phyloP scores from a whole-genome alignment of 768 basidiomycete species.

The Tylopilus balloui region DNA sequence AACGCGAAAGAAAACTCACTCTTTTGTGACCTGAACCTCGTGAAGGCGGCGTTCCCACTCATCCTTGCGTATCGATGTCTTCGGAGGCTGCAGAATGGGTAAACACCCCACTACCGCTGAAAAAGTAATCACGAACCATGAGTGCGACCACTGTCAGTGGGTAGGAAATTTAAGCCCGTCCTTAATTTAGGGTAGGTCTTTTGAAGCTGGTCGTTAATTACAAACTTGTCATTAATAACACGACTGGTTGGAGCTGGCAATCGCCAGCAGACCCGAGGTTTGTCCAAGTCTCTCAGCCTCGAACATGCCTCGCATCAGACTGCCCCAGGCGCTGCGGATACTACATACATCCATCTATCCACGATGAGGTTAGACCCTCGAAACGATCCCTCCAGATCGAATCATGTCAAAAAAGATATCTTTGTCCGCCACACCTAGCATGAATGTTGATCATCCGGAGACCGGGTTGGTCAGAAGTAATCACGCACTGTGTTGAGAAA shows the following conservation, averaged over 20 bases:
- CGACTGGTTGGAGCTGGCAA: too few relatives aligned
- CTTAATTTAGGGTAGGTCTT: constrained; percentile 40
- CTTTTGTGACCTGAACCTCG: constrained; percentile 79
- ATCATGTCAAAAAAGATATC: constrained; percentile 83
- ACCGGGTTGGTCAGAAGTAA: constrained; percentile 3
- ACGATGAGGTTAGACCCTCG: constrained; percentile 45
- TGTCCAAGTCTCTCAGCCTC: background rate
- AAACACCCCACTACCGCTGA: background rate
- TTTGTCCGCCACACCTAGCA: constrained; percentile 53
- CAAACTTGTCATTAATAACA: too few relatives aligned
- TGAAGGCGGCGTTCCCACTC: constrained; percentile 86
- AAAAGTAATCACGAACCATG: constrained; percentile 30
- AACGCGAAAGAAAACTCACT: constrained; percentile 56
- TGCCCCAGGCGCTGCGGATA: background rate
- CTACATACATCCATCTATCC: too few relatives aligned
- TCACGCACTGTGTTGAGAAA: constrained; percentile 53
- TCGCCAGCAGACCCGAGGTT: too few relatives aligned
- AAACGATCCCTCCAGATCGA: constrained; percentile 73
- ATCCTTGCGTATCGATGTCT: constrained; percentile 61
- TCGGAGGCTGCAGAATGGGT: constrained; percentile 39
- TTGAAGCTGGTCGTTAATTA: too few relatives aligned
- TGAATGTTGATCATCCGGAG: constrained; percentile 5
- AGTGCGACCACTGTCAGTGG: constrained; percentile 15
- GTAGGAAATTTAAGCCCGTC: constrained; percentile 31
- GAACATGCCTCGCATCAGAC: background rate